phyloP scores from a whole-genome alignment of 2,329 filamentous ascomycete species.

The Endoconidiophora polonica region DNA sequence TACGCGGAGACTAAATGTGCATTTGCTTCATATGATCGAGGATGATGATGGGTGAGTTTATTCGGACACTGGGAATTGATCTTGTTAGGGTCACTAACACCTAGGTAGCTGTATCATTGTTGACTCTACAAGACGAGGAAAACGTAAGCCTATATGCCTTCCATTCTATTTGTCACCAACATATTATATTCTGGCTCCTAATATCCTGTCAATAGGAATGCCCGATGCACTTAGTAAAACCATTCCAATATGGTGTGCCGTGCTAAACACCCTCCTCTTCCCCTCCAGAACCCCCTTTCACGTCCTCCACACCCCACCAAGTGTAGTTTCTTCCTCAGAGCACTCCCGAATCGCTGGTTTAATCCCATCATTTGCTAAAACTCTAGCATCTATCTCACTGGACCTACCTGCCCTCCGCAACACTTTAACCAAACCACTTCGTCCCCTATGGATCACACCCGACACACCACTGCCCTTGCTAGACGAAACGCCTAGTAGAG shows the following conservation, averaged over 20 bases:
- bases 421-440: constrained; percentile 53
- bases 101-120: constrained; percentile 55
- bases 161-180: too few relatives aligned
- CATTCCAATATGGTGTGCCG: constrained; percentile 80
- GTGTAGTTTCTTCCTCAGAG: constrained; percentile 57
- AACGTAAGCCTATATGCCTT: constrained; percentile 37
- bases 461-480: constrained; percentile 32
- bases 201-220: constrained; percentile 40
- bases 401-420: constrained; percentile 36
- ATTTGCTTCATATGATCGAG: constrained; percentile 54
- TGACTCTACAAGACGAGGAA: constrained; percentile 83
- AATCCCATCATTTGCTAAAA: constrained; percentile 36
- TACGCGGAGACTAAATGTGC: constrained; percentile 66
- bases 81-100: background rate
- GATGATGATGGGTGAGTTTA: constrained; percentile 42
- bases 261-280: constrained; percentile 68
- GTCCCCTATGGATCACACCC: constrained; percentile 66
- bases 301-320: constrained; percentile 51
- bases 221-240: constrained; percentile 91
- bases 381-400: constrained; percentile 40
- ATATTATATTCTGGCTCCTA: constrained; percentile 7
- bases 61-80: background rate
- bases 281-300: constrained; percentile 33
- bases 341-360: constrained; percentile 58
- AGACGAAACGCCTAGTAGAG: constrained; percentile 9